Percentiles rank a stretch among this genome's conserved stretches.
These are phyloP conservation scores for Myxozyma neglecta DNA, from an alignment of 805 yeast species.

Conservation along the genomic window DNA sequence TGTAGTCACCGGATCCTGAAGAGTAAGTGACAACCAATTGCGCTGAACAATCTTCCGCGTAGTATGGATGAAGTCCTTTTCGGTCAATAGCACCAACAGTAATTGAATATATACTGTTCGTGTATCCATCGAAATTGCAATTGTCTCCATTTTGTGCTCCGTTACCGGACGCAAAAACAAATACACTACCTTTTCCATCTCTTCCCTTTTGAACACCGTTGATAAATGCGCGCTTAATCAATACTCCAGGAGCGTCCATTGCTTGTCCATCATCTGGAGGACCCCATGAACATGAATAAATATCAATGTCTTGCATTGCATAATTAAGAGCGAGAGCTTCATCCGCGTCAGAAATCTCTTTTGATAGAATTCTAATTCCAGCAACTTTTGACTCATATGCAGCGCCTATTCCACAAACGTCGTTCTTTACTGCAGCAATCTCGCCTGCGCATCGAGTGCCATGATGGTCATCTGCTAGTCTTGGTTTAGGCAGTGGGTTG, in stretches of 20 bases:
- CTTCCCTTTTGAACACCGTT: slow-evolving; percentile 85
- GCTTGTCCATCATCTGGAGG: slow-evolving; percentile 90
- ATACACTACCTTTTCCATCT: slow-evolving; percentile 74
- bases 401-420: slow-evolving; percentile 94
- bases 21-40: slow-evolving; percentile 91
- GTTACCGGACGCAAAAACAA: slow-evolving; percentile 95
- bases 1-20: slow-evolving; percentile 85
- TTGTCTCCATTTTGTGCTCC: slow-evolving; percentile 83
- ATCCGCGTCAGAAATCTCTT: slow-evolving; percentile 74
- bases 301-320: slow-evolving; percentile 80
- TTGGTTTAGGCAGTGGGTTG: slow-evolving; percentile 73
- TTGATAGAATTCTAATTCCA: slow-evolving; percentile 86
- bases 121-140: slow-evolving; percentile 96
- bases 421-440: slow-evolving; percentile 80
- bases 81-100: slow-evolving; percentile 94
- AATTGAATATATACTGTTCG: slow-evolving; percentile 90
- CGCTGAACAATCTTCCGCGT: slow-evolving; percentile 92
- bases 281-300: slow-evolving; percentile 98
- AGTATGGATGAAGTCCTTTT: slow-evolving; percentile 80
- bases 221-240: slow-evolving; percentile 80
- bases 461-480: slow-evolving; percentile 79
- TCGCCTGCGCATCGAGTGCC: slow-evolving; percentile 99
- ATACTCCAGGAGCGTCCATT: slow-evolving; percentile 76
- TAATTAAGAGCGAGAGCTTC: slow-evolving; percentile 88
- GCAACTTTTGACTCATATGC: slow-evolving; percentile 84